A percentile compares a stretch with the other conserved stretches of the same genome.
These are phyloP conservation scores for Cocos nucifera DNA, from an alignment of 176 grass and related monocot genomes.

Conservation along the genomic window DNA sequence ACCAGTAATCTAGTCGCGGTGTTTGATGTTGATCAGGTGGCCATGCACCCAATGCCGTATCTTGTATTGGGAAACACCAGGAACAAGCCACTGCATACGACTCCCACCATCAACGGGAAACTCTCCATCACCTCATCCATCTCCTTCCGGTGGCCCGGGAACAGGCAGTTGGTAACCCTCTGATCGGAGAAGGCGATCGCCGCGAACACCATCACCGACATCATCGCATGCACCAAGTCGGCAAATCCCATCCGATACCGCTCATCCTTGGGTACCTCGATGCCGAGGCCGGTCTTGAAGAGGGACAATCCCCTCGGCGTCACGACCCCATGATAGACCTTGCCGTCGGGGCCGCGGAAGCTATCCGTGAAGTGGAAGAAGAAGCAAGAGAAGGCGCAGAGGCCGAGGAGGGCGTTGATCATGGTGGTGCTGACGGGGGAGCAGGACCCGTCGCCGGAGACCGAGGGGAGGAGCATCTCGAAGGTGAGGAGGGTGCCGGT, in stretches of 20 bases:
- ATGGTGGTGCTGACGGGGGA: conserved; percentile 23
- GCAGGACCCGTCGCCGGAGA: conserved; percentile 41
- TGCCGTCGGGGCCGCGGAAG: conserved; percentile 50
- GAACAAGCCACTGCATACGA: conserved; percentile 51
- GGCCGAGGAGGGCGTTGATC: conserved; percentile 38
- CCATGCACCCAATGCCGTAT: conserved; percentile 52
- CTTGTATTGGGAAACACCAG: conserved; percentile 55
- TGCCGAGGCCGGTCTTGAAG: conserved; percentile 40
- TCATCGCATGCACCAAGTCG: conserved; percentile 42
- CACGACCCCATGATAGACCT: conserved; percentile 56
- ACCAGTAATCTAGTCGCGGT: no score
- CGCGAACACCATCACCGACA: conserved; percentile 54
- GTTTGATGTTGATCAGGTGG: conserved; percentile 8
- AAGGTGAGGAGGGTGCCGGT: conserved; percentile 53
- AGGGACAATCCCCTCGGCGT: conserved; percentile 44
- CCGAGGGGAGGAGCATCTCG: conserved; percentile 45
- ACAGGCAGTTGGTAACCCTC: conserved; percentile 36
- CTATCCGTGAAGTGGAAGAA: conserved; percentile 71
- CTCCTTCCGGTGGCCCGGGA: conserved; percentile 41
- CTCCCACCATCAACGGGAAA: conserved; percentile 50
- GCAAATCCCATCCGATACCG: conserved; percentile 38
- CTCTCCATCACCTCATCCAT: conserved; percentile 66
- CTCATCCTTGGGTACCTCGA: conserved; percentile 50
- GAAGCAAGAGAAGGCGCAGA: conserved; percentile 50
- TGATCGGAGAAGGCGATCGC: conserved; percentile 41